Evolutionary conservation across 371 early-diverging fungal species (phyloP).

Genomic region (Apophysomyces trapeziformis): DNA sequence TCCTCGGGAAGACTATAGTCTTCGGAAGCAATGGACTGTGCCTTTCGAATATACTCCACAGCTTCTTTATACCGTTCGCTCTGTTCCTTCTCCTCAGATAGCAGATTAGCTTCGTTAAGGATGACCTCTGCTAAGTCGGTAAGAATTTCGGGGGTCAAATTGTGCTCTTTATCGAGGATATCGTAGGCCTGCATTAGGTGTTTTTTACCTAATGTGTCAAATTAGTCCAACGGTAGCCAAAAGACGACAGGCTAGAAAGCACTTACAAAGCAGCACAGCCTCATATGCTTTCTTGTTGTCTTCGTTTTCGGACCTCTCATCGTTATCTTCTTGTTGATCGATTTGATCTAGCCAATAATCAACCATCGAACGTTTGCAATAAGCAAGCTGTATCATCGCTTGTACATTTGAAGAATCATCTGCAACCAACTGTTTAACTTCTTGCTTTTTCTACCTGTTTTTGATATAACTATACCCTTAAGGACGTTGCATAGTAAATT

Average conservation of each 20-base stretch:
- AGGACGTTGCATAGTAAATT: constrained; percentile 28
- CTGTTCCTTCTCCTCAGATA: constrained; percentile 43
- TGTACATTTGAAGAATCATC: constrained; percentile 38
- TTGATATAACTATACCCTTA: constrained; percentile 20
- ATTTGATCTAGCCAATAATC: constrained; percentile 45
- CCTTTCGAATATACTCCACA: constrained; percentile 34
- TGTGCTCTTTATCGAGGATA: constrained; percentile 22
- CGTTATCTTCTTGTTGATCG: constrained; percentile 26
- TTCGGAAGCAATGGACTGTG: constrained; percentile 31
- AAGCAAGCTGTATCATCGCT: constrained; percentile 40
- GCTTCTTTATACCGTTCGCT: constrained; percentile 37
- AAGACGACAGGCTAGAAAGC: neutral
- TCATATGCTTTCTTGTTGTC: constrained; percentile 38
- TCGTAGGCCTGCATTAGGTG: constrained; percentile 36
- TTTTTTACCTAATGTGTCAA: constrained; percentile 27
- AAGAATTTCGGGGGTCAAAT: constrained; percentile 31
- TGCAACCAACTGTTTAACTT: constrained; percentile 1
- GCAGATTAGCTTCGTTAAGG: constrained; percentile 47
- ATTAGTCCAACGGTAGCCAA: neutral
- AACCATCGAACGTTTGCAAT: constrained; percentile 39
- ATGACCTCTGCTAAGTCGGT: constrained; percentile 48
- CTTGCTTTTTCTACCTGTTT: neutral
- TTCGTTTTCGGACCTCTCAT: constrained; percentile 32
- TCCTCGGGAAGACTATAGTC: constrained; percentile 49
- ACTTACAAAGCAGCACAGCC: constrained; percentile 35